Evolutionary conservation across 2,329 filamentous ascomycete species (phyloP).

Genomic region (Verticillium dahliae): DNA sequence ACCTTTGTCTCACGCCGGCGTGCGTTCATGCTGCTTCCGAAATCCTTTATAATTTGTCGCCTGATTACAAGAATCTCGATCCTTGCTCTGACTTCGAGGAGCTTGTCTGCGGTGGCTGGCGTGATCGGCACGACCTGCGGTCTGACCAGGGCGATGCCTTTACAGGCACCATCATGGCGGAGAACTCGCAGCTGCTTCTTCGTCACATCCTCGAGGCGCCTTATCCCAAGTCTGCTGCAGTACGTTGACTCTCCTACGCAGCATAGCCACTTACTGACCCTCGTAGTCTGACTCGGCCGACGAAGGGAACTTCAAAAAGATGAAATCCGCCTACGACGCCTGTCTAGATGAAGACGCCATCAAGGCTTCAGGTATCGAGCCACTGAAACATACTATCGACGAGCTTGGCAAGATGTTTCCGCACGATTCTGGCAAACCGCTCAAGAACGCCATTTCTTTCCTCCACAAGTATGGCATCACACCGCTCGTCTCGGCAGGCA

Average conservation of each 20-base stretch:
- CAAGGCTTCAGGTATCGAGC: conserved; percentile 45
- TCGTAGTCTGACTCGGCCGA: conserved; percentile 37
- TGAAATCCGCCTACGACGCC: conserved; percentile 57
- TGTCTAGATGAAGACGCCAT: conserved; percentile 59
- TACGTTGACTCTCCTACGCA: conserved; percentile 38
- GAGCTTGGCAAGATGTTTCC: conserved; percentile 16
- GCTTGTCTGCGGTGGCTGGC: conserved; percentile 62
- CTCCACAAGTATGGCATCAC: conserved; percentile 38
- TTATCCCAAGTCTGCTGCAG: conserved; percentile 30
- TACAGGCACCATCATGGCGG: conserved; percentile 54
- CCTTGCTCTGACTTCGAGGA: conserved; percentile 65
- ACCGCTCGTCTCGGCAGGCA: conserved; percentile 26
- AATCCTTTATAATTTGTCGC: conserved; percentile 19
- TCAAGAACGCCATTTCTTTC: conserved; percentile 36
- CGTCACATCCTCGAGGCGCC: conserved; percentile 57
- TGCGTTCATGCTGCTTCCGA: conserved; percentile 24
- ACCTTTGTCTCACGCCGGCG: conserved; percentile 18
- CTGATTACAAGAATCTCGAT: conserved; percentile 53
- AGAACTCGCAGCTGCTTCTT: conserved; percentile 51
- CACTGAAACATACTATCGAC: conserved; percentile 49
- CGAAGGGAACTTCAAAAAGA: conserved; percentile 57
- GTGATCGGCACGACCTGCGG: conserved; percentile 56
- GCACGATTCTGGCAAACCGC: conserved; percentile 21
- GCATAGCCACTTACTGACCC: conserved; percentile 24
- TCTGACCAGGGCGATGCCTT: conserved; percentile 56